Base-by-base conservation (phyloP, 768 basidiomycete species). In the Mycena pura region DNA sequence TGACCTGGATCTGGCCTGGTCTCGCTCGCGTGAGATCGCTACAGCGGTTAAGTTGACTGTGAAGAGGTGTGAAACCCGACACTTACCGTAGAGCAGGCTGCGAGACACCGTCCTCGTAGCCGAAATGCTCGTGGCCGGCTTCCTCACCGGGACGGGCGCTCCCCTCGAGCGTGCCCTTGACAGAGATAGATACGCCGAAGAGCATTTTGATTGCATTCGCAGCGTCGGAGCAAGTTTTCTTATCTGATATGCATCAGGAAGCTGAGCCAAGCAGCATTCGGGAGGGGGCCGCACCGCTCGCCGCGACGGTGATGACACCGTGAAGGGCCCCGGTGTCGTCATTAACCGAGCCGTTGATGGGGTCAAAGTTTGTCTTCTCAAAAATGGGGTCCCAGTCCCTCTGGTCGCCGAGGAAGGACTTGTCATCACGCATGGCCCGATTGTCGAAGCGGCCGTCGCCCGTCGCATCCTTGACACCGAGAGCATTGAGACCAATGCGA, bases 41-140 rank as follows among this genome's bases (percentile, higher is more conserved):
- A 31, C 24, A 47, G 25, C n/a, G n/a, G n/a, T n/a, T n/a, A n/a
- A n/a, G n/a, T n/a, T n/a, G n/a, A n/a, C n/a, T n/a, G n/a, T n/a
- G n/a, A n/a, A n/a, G n/a, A n/a, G n/a, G n/a, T n/a, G n/a, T n/a
- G n/a, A 27, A 15, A 27, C 49, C 44, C 55, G n/a, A n/a, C n/a
- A 50, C 17, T 36, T 39, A 62, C 68, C 53, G 44, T 29, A 70
- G 56, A 25, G 72, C 66, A 22, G 76, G 74, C 57, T 74, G 71
- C 6, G 74, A 71, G n/a, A 76, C 65, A 13, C 74, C 72, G 50
- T 77, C 76, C 51, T 57, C 47, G 46, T 56, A 77, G 14, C 76
- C 74, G 57, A 75, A 74, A 46, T 71, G 69, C 67, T 77, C 73
- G 31, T 40, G 39, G 19, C 39, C 39, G 6, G 13, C 19, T 11